phyloP scores from a whole-genome alignment of 371 early-diverging fungal species.

The Mortierella sp. region DNA sequence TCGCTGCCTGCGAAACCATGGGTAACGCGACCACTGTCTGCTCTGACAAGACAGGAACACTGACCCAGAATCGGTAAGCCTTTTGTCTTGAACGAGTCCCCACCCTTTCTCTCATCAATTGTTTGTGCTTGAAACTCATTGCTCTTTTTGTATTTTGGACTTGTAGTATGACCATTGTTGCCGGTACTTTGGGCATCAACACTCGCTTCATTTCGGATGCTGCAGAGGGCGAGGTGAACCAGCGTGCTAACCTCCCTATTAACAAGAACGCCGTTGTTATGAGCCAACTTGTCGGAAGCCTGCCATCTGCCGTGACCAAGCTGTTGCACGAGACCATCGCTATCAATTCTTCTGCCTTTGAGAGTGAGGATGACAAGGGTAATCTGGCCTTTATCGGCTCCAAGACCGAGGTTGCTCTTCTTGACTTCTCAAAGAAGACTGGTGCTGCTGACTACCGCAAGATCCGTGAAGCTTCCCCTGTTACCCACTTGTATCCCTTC shows the following conservation, averaged over 20 bases:
- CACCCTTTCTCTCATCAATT: neutral
- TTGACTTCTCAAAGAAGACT: constrained; percentile 65
- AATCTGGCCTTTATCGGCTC: constrained; percentile 67
- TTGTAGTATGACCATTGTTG: constrained; percentile 83
- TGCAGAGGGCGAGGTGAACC: constrained; percentile 30
- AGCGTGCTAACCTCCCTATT: constrained; percentile 38
- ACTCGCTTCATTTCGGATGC: constrained; percentile 44
- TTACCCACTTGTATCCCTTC: constrained; percentile 81
- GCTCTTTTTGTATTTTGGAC: neutral
- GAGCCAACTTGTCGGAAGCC: constrained; percentile 52
- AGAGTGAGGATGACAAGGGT: constrained; percentile 67
- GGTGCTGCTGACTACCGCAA: constrained; percentile 60
- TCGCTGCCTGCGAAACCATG: constrained; percentile 94
- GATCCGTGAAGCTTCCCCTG: constrained; percentile 58
- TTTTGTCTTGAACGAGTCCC: neutral
- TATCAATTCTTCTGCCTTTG: constrained; percentile 85
- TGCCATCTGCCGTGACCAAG: constrained; percentile 58
- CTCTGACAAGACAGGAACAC: constrained; percentile 91
- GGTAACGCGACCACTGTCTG: constrained; percentile 92
- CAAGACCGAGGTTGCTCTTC: constrained; percentile 87
- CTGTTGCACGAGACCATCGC: constrained; percentile 73
- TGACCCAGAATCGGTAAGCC: constrained; percentile 77
- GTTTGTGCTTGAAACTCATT: neutral
- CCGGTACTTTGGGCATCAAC: constrained; percentile 64
- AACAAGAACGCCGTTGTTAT: constrained; percentile 56